phyloP scores from a whole-genome alignment of 2,329 filamentous ascomycete genomes.

The Claviceps sp. region DNA sequence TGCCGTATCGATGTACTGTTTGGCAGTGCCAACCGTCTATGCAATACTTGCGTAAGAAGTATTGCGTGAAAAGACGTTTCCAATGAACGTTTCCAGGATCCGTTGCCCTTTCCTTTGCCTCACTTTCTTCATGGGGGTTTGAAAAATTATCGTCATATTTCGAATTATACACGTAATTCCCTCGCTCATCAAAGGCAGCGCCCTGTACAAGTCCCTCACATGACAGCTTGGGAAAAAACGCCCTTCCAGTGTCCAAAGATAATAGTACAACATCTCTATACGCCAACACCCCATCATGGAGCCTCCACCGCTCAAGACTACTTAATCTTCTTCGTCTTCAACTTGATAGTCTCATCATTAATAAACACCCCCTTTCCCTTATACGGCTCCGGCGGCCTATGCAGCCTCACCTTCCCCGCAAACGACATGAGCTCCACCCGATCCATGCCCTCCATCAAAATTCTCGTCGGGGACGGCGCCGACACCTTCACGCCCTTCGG shows the following conservation, averaged over 20 bases:
- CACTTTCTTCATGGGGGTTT: too few species aligned
- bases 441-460: slow-evolving; percentile 78
- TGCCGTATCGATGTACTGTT: too few species aligned
- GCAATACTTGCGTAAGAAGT: too few species aligned
- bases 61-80: too few species aligned
- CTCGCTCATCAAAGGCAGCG: too few species aligned
- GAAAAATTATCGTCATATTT: too few species aligned
- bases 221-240: too few species aligned
- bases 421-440: slow-evolving; percentile 83
- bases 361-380: slow-evolving; percentile 99
- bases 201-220: too few species aligned
- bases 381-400: slow-evolving; percentile 90
- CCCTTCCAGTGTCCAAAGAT: not conserved
- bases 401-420: slow-evolving; percentile 74
- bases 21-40: too few species aligned
- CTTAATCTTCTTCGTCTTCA: slow-evolving; percentile 98
- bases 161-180: too few species aligned
- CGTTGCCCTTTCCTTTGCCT: too few species aligned
- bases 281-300: not conserved
- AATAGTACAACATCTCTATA: not conserved
- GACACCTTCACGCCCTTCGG: slow-evolving; percentile 74
- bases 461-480: slow-evolving; percentile 79
- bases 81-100: too few species aligned
- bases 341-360: slow-evolving; percentile 91
- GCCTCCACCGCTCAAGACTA: slow-evolving; percentile 30